Conservation (phyloP, 129 eudicot genomes). For the Chrysanthemum lavandulifolium region DNA sequence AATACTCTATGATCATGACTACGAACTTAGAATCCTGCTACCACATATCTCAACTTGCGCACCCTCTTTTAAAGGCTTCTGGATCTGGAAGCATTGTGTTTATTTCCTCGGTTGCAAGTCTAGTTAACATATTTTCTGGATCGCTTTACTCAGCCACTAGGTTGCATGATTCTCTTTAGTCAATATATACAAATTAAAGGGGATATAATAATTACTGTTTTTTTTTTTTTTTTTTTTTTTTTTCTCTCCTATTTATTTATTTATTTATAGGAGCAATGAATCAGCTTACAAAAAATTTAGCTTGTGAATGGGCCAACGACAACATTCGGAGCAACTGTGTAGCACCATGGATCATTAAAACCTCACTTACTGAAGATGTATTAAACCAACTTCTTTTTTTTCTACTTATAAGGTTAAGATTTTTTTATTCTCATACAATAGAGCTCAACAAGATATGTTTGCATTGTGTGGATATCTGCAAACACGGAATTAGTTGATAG, state of each 20-base stretch:
- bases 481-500: constrained; percentile 44
- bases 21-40: constrained; percentile 31
- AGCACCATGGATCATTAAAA: constrained; percentile 67
- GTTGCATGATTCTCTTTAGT: background rate
- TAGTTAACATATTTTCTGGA: constrained; percentile 33
- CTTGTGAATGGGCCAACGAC: constrained; percentile 81
- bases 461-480: background rate
- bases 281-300: constrained; percentile 67
- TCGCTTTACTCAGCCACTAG: constrained; percentile 52
- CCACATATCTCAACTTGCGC: constrained; percentile 33
- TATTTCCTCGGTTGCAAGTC: constrained; percentile 47
- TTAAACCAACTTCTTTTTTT: constrained; percentile 8
- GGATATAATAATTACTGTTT: background rate
- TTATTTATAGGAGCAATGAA: constrained; percentile 53
- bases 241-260: too few species aligned
- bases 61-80: constrained; percentile 29
- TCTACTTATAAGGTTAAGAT: background rate
- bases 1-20: constrained; percentile 20
- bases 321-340: constrained; percentile 53
- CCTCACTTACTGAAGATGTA: constrained; percentile 60
- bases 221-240: too few species aligned
- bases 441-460: background rate
- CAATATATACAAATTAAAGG: background rate
- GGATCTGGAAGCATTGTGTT: constrained; percentile 31
- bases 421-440: background rate